Evolutionary conservation across 2,329 filamentous ascomycete species (phyloP).

Genomic region (Aureobasidium sp.): DNA sequence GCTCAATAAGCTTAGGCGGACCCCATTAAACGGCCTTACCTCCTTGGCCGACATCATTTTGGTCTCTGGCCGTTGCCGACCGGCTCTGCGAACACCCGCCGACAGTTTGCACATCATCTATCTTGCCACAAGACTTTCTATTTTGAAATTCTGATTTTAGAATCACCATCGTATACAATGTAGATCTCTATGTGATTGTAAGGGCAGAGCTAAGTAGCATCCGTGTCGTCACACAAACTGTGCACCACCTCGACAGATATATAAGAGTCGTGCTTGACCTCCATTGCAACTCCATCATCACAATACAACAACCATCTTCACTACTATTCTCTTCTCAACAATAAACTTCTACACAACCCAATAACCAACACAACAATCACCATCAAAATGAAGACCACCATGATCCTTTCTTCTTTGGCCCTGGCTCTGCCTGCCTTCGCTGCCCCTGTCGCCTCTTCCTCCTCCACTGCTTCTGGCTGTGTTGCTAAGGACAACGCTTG

Average conservation of each 20-base stretch:
- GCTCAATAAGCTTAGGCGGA: constrained; percentile 9
- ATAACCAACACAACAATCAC: not conserved
- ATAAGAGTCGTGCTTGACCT: constrained; percentile 8
- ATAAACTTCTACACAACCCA: not conserved
- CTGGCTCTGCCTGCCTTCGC: constrained; percentile 11
- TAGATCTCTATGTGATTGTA: constrained; percentile 6
- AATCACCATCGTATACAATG: constrained; percentile 9
- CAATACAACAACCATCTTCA: constrained; percentile 7
- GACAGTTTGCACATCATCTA: constrained; percentile 7
- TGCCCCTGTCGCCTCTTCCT: not conserved
- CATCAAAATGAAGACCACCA: constrained; percentile 13
- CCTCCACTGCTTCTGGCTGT: not conserved
- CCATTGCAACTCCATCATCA: constrained; percentile 1
- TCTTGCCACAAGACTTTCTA: not conserved
- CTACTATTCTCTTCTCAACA: not conserved
- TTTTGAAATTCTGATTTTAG: constrained; percentile 2
- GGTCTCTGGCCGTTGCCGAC: not conserved
- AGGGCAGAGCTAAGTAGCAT: not conserved
- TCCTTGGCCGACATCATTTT: constrained; percentile 11
- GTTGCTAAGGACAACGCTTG: not conserved
- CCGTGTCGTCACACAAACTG: not conserved
- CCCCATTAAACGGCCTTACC: not conserved
- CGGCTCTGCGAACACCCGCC: not conserved
- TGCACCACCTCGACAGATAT: not conserved
- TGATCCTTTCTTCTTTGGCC: constrained; percentile 8